Evolutionary conservation across 306 rosid species (phyloP).

Genomic region (Mucuna pruriens): DNA sequence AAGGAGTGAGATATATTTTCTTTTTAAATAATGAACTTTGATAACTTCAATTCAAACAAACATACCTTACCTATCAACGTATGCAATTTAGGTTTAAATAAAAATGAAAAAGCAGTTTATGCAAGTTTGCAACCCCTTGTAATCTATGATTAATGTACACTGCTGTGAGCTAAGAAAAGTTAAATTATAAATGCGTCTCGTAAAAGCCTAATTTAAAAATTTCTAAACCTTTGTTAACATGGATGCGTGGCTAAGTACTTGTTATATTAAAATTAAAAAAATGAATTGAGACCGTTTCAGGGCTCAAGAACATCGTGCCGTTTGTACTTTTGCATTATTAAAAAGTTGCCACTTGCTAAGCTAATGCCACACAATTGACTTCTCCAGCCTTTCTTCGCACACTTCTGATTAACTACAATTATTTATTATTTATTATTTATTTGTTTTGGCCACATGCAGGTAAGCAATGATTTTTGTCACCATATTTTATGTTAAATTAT

Average conservation of each 20-base stretch:
- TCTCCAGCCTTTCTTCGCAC: not conserved
- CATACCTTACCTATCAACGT: not conserved
- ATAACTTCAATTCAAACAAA: not conserved
- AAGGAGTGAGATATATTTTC: not conserved
- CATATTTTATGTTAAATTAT: not conserved
- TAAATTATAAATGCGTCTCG: not conserved
- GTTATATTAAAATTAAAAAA: not conserved
- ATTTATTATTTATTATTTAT: not conserved
- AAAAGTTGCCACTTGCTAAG: not conserved
- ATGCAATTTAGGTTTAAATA: not conserved
- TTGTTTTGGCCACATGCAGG: not conserved
- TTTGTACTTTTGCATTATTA: conserved; percentile 5
- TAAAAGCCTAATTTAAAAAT: not conserved
- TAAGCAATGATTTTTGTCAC: not conserved
- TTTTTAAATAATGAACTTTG: not conserved
- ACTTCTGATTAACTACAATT: not conserved
- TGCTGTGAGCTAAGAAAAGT: not conserved
- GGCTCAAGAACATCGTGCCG: conserved; percentile 31
- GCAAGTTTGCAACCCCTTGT: too few species aligned
- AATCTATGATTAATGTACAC: not conserved
- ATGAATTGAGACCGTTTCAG: not conserved
- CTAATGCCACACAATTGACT: not conserved
- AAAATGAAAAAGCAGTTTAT: not conserved
- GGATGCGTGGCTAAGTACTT: conserved; percentile 7
- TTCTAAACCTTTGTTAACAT: not conserved